Base-by-base conservation (phyloP, 2,329 filamentous ascomycete genomes). In the Ophiocordyceps unilateralis region DNA sequence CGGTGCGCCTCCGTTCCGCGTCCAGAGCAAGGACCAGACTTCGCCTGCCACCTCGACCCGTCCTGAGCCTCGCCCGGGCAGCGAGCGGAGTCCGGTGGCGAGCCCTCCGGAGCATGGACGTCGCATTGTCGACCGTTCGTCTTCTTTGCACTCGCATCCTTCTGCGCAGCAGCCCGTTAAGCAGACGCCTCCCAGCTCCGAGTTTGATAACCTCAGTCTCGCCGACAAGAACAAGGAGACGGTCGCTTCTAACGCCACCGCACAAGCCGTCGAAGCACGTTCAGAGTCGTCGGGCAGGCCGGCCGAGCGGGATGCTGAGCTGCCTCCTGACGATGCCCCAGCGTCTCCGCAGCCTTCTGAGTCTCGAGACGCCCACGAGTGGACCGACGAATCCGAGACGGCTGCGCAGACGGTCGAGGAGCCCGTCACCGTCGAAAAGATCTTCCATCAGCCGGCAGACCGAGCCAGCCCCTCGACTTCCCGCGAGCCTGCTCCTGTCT, bases 141-240 rank as follows among this genome's bases (percentile, higher is more conserved):
- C 57, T 7, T 61, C 59, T 5, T 46, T 59, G 8, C 48, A 52
- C 28, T 54, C 50, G 24, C 49, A 50, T 44, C 56, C 47, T 45
- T 55, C 55, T 15, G 45, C 46, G n/a, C 47, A 48, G 42, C 45
- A 52, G 21, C 46, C 48, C 3, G 38, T 44, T 1, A 50, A 50
- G 32, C 51, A 50, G 42, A 50, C 59, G 1, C 58, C 60, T 23
- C 51, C 57, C 0, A 51, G 52, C 4, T 50, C 53, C 36, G 59
- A 60, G 17, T 53, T 54, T 36, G 58, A 55, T 26, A 51, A 49
- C 43, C 51, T 53, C 37, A 49, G 47, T 40, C 47, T 53, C 23
- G 47, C 47, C 43, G 74, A 70, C 48, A 78, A 82, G 59, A 81
- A 75, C 43, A 75, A 68, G 49, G 80, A 85, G 58, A 81, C 84